These are phyloP conservation scores for Parmelia sp. DNA, from an alignment of 495 filamentous ascomycete genomes.

Conservation along the genomic window DNA sequence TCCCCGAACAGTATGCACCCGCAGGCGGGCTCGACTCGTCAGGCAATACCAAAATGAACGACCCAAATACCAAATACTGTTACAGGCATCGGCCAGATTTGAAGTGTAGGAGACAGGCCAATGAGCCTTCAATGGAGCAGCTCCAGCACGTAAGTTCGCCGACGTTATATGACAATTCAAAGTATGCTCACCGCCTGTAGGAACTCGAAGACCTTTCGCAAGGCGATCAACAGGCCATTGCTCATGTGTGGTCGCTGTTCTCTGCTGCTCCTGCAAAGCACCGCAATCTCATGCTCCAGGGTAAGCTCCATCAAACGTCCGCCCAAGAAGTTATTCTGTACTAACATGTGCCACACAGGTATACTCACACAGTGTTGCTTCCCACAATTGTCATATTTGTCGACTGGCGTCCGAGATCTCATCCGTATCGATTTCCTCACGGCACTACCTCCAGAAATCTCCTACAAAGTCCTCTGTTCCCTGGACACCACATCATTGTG, in stretches of 20 bases:
- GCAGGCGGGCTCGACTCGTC: constrained; percentile 43
- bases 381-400: constrained; percentile 89
- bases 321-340: neutral
- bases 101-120: constrained; percentile 84
- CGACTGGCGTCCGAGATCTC: constrained; percentile 76
- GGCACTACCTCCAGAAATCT: constrained; percentile 81
- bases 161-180: neutral
- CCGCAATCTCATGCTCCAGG: constrained; percentile 88
- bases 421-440: constrained; percentile 93
- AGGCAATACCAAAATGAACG: constrained; percentile 36
- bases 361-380: constrained; percentile 96
- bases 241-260: constrained; percentile 94
- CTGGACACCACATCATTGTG: constrained; percentile 95
- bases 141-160: constrained; percentile 55
- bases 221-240: constrained; percentile 84
- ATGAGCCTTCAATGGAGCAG: constrained; percentile 93
- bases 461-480: constrained; percentile 86
- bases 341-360: neutral
- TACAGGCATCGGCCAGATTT: constrained; percentile 92
- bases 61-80: constrained; percentile 83
- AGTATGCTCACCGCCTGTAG: neutral
- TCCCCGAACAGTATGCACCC: constrained; percentile 75
- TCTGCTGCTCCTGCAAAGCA: constrained; percentile 92
- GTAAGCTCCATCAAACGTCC: constrained; percentile 28
- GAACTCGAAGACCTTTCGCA: constrained; percentile 76